phyloP scores from a whole-genome alignment of 306 rosid genomes.

The Casuarina equisetifolia region DNA sequence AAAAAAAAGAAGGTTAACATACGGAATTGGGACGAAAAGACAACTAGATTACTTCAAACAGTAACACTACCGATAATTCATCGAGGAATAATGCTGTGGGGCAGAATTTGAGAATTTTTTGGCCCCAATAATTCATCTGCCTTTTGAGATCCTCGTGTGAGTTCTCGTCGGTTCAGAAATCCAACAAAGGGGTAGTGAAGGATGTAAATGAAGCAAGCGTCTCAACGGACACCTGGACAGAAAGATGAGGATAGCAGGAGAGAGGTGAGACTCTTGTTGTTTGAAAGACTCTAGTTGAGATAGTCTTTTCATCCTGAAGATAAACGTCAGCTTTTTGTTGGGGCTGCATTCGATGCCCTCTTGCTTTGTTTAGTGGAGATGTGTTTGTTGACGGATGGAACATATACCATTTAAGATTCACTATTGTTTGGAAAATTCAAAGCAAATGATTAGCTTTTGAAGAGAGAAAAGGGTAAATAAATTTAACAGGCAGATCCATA shows the following conservation, averaged over 20 bases:
- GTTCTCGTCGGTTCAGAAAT: slow-evolving; percentile 15
- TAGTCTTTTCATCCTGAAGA: slow-evolving; percentile 44
- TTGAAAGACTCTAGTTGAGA: slow-evolving; percentile 23
- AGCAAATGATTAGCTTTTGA: slow-evolving; percentile 65
- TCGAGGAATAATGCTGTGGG: slow-evolving; percentile 43
- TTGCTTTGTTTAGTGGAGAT: slow-evolving; percentile 61
- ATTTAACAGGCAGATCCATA: slow-evolving; percentile 4
- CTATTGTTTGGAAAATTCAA: slow-evolving; percentile 56
- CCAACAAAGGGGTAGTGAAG: slow-evolving; percentile 7
- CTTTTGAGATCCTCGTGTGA: slow-evolving; percentile 33
- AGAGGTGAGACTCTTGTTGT: slow-evolving; percentile 7
- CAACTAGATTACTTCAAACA: slow-evolving; percentile 14
- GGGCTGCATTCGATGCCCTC: slow-evolving; percentile 47
- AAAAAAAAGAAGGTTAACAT: too few species aligned
- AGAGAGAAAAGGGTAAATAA: slow-evolving; percentile 11
- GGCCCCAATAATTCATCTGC: slow-evolving; percentile 42
- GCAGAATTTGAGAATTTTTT: slow-evolving; percentile 34
- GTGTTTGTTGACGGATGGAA: slow-evolving; percentile 61
- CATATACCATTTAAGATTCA: slow-evolving; percentile 65
- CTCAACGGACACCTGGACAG: slow-evolving; percentile 1
- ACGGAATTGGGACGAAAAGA: slow-evolving; percentile 12
- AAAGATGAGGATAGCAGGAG: not conserved
- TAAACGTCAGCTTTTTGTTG: slow-evolving; percentile 45
- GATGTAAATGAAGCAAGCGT: slow-evolving; percentile 4
- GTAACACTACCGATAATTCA: slow-evolving; percentile 26